Base-by-base conservation (phyloP, 441 rosid genomes). In the Gossypium trilobum region DNA sequence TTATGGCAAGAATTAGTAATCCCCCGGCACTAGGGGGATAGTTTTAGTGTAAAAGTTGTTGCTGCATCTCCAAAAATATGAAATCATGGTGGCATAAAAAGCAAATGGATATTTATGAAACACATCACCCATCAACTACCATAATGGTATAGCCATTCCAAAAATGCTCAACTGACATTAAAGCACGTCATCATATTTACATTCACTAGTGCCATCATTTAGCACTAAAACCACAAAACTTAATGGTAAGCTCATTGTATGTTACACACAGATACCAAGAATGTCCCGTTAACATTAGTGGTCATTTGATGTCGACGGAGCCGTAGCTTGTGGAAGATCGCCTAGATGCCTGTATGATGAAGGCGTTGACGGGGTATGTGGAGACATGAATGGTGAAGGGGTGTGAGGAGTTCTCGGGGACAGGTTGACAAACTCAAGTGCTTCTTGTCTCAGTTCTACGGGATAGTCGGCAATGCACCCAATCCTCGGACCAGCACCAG, bases 391-490 rank as follows among this genome's bases (percentile, higher is more conserved):
- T 85, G 7, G 89, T 60, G 4, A 62, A 71, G 85, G 87, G 11
- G 89, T 75, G 5, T 68, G 72, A 8, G 85, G 82, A 44, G 27
- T 39, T 83, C 86, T 84, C 0, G 98, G 98, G 11, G 98, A 94
- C 59, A 90, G 83, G 78, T 81, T 79, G 25, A 94, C 98, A 14
- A 84, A 86, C 86, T 90, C 97, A 70, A 94, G 73, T 27, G 98
- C 97, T 80, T 91, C 97, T 39, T 77, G 67, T 74, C 98, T 85
- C 36, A 94, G 81, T 71, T 89, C 83, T 4, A 79, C 74, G 0
- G 98, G 97, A 74, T 91, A 94, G 78, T 94, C 97, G 2, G 96
- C 97, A 70, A 88, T 88, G 66, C 98, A 94, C 23, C 98, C 98
- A 2, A 94, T 94, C 72, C 98, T 85, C 29, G 96, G 97, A 42